Conservation (phyloP, 2,329 filamentous ascomycete genomes). For the Colletotrichum melonis region DNA sequence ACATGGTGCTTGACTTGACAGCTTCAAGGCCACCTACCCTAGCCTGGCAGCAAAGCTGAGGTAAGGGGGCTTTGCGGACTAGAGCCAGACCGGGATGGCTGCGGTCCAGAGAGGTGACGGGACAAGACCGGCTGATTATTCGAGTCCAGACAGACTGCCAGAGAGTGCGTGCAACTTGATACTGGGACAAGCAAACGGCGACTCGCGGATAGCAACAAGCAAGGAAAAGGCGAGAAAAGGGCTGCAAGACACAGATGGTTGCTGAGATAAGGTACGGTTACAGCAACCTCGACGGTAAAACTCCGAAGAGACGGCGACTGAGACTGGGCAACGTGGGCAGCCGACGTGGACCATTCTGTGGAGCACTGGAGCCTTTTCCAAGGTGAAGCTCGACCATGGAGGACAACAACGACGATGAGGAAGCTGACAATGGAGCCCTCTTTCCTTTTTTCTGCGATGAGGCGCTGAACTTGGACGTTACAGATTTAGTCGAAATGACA, state of each 20-base stretch:
- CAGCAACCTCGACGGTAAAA: neutral
- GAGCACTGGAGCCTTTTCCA: neutral
- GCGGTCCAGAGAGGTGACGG: neutral
- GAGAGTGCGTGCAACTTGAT: neutral
- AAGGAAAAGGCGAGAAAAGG: neutral
- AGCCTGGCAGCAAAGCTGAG: neutral
- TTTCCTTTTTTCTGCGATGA: neutral
- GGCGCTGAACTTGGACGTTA: slow-evolving; percentile 25
- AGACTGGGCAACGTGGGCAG: neutral
- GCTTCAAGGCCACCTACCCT: neutral
- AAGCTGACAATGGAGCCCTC: neutral
- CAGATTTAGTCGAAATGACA: slow-evolving; percentile 35
- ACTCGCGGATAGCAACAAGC: neutral
- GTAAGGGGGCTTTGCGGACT: neutral
- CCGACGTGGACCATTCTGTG: neutral
- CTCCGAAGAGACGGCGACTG: neutral
- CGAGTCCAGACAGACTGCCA: neutral
- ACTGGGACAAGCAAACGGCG: neutral
- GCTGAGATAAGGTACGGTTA: neutral
- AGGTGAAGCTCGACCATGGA: too few species aligned
- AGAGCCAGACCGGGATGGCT: neutral
- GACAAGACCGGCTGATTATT: neutral
- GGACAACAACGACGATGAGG: neutral
- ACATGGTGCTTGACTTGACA: neutral
- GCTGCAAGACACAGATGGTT: neutral